Base-by-base conservation (phyloP, 2,329 filamentous ascomycete species). In the Colletotrichum abscissum region DNA sequence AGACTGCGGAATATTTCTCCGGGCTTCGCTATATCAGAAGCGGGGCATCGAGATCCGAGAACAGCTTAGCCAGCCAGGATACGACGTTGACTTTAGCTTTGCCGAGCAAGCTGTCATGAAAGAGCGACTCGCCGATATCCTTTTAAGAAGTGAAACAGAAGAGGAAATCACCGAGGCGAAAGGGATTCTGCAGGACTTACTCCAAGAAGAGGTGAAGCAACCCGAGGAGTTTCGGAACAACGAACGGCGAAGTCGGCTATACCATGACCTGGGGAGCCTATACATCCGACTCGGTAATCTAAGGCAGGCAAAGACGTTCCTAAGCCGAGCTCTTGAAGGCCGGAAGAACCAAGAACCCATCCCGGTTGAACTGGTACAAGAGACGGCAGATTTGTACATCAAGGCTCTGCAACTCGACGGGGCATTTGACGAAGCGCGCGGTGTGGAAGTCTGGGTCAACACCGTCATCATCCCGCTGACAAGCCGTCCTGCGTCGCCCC, bases 261-360 rank as follows among this genome's bases (percentile, higher is more conserved):
- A 79, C 52, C 77, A 80, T 30, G 78, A 80, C n/a, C 76, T 81
- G 11, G 79, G 79, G 5, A 70, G 67, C 8, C 68, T 81, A 0
- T 77, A 77, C 35, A 67, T 76, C 42, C 73, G 73, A 28, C 69
- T 75, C 4, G 72, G 75, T 12, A 77, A 77, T 19, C 52, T 76
- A 33, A 46, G 16, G 2, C 64, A 76, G 56, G 76, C 78, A 5
- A 73, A 75, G 11, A 76, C 55, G 24, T 76, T 78, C 49, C 28
- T 79, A 5, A 70, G 30, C 1, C 74, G 75, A n/a, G 79, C 79
- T 12, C 76, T 80, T 14, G 67, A 76, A 26, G 75, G 76, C 22
- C 74, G 80, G 2, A 72, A 74, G 63, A 65, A 59, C 38, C 74
- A 77, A 42, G 33, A 69, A 0, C 74, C 76, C 4, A 74, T 72